A percentile compares a stretch with the other conserved stretches of the same genome.
These are phyloP conservation scores for Fusarium algeriense DNA, from an alignment of 2,329 filamentous ascomycete genomes.

Conservation along the genomic window DNA sequence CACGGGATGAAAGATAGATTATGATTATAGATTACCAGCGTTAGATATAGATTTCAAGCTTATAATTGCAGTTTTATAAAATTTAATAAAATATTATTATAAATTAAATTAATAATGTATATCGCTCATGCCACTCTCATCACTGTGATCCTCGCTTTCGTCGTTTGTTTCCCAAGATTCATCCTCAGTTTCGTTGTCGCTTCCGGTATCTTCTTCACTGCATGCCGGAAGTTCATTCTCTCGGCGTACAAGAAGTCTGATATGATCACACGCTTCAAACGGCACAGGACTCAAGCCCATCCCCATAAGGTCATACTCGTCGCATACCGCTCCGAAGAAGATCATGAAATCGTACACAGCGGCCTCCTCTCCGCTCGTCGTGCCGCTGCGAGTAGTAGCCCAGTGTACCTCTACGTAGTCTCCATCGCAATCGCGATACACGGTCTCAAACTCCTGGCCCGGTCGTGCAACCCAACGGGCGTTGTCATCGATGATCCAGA, in stretches of 20 bases:
- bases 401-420: background rate
- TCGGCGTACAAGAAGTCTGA: background rate
- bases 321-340: background rate
- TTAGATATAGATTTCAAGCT: too few species aligned
- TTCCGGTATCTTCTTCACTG: background rate
- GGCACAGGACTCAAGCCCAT: background rate
- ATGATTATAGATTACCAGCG: background rate
- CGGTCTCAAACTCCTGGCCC: fast-evolving
- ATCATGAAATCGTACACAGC: background rate
- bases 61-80: too few species aligned
- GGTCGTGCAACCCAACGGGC: background rate
- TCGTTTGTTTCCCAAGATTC: too few species aligned
- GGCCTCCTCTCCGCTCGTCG: too few species aligned
- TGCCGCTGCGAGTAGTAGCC: background rate
- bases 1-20: background rate
- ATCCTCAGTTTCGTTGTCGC: background rate
- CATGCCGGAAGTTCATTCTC: background rate
- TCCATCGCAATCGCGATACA: background rate
- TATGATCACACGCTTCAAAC: background rate
- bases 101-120: too few species aligned
- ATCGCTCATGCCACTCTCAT: too few species aligned
- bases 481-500: background rate
- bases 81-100: too few species aligned
- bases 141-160: too few species aligned
- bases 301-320: background rate